Evolutionary conservation across 257 asterid genomes (phyloP).

Genomic region (Solanum infundibuliforme): DNA sequence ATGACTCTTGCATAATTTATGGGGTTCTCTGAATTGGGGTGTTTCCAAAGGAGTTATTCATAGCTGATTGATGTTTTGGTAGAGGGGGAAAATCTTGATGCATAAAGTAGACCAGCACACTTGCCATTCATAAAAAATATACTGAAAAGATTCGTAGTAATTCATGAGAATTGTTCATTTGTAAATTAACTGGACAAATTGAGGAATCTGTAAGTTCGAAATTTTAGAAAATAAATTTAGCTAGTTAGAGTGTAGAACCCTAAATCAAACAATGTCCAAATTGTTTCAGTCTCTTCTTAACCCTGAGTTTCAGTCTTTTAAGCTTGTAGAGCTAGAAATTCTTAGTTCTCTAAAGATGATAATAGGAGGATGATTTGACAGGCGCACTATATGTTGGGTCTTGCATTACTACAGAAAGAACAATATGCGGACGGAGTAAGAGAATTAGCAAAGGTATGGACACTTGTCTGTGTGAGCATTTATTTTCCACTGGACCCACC

Average conservation of each 20-base stretch:
- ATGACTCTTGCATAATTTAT: background rate
- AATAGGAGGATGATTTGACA: constrained; percentile 12
- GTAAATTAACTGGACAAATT: background rate
- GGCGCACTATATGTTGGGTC: constrained; percentile 72
- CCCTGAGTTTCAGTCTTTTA: background rate
- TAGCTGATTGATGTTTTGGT: background rate
- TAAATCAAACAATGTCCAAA: background rate
- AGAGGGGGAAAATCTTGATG: background rate
- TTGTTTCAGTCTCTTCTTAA: background rate
- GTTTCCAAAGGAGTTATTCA: background rate
- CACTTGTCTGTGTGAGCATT: background rate
- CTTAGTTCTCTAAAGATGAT: background rate
- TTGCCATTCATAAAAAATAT: background rate
- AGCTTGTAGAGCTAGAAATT: background rate
- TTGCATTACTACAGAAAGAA: constrained; percentile 44
- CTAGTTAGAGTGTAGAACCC: background rate
- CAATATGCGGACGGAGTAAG: constrained; percentile 48
- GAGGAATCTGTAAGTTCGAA: background rate
- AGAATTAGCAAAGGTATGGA: constrained; percentile 39
- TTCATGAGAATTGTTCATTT: background rate
- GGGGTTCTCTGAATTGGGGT: background rate
- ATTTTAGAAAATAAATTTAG: background rate
- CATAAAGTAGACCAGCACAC: background rate
- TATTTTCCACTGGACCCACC: background rate
- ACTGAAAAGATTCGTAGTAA: background rate